These are phyloP conservation scores for Tetracladium marchalianum DNA, from an alignment of 495 filamentous ascomycete genomes.

Conservation along the genomic window DNA sequence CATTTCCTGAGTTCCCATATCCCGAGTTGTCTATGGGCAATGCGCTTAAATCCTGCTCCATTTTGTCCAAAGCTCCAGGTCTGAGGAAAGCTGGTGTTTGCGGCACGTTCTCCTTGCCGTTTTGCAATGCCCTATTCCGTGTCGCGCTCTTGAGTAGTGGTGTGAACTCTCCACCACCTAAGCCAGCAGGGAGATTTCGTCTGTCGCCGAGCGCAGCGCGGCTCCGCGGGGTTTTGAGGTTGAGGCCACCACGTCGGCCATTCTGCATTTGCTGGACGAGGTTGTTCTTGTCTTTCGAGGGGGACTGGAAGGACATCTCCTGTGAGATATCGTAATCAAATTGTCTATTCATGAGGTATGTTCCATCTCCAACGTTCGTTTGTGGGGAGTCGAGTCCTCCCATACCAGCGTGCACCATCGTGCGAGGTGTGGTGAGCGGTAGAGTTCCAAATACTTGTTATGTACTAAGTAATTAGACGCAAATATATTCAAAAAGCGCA, in stretches of 20 bases:
- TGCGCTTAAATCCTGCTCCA: slow-evolving; percentile 55
- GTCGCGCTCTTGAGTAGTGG: slow-evolving; percentile 86
- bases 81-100: slow-evolving; percentile 63
- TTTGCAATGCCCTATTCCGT: slow-evolving; percentile 60
- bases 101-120: slow-evolving; percentile 43
- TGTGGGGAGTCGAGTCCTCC: slow-evolving; percentile 68
- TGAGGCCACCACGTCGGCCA: slow-evolving; percentile 43
- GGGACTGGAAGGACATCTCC: slow-evolving; percentile 78
- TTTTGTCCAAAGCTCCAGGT: slow-evolving; percentile 47
- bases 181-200: slow-evolving; percentile 50
- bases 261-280: slow-evolving; percentile 57
- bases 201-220: slow-evolving; percentile 56
- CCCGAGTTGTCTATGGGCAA: slow-evolving; percentile 54
- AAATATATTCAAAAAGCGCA: slow-evolving; percentile 12
- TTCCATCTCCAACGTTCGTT: slow-evolving; percentile 70
- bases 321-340: slow-evolving; percentile 66
- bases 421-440: slow-evolving; percentile 7
- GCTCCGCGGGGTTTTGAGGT: slow-evolving; percentile 60
- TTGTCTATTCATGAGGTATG: slow-evolving; percentile 56
- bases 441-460: slow-evolving; percentile 7
- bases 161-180: slow-evolving; percentile 75
- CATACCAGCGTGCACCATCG: slow-evolving; percentile 34
- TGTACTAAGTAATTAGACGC: slow-evolving; percentile 10
- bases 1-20: slow-evolving; percentile 49
- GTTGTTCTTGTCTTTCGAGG: slow-evolving; percentile 65